Evolutionary conservation across 345 rosid genomes (phyloP).

Genomic region (Psidium friedrichsthalianum): DNA sequence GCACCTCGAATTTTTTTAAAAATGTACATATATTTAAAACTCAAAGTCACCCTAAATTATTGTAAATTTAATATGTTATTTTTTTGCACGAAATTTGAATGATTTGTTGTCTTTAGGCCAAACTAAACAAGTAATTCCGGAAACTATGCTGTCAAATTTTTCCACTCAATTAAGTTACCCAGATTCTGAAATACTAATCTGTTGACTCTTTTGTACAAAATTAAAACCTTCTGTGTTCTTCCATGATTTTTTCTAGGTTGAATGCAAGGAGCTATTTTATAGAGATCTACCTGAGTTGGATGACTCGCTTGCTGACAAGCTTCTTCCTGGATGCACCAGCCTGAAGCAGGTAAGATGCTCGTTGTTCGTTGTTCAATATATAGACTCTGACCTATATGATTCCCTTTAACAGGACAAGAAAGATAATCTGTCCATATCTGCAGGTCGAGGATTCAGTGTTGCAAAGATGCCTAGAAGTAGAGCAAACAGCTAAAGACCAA

Average conservation of each 20-base stretch:
- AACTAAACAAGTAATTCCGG: not conserved
- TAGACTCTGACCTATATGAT: not conserved
- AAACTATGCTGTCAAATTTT: not conserved
- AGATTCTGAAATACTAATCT: not conserved
- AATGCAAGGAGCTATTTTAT: conserved; percentile 76
- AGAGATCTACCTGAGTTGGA: conserved; percentile 70
- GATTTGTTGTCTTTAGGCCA: not conserved
- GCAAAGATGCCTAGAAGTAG: conserved; percentile 68
- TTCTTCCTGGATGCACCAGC: conserved; percentile 72
- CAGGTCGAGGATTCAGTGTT: conserved; percentile 67
- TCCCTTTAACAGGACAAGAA: not conserved
- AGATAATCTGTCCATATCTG: conserved; percentile 1
- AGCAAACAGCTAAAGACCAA: conserved; percentile 71
- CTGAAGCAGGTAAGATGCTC: conserved; percentile 48
- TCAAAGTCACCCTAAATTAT: not conserved
- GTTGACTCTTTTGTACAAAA: not conserved
- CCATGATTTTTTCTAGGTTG: conserved; percentile 39
- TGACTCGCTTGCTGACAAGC: conserved; percentile 77
- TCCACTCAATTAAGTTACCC: not conserved
- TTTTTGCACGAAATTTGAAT: not conserved
- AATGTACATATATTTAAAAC: not conserved
- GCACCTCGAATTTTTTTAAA: not conserved
- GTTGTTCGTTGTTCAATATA: not conserved
- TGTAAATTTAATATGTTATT: not conserved
- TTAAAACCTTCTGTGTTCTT: not conserved